Evolutionary conservation across 208 protist genomes (phyloP), one percentile per base, ranked within the genome.

Genomic region (Trypanosomatidae sp.): DNA sequence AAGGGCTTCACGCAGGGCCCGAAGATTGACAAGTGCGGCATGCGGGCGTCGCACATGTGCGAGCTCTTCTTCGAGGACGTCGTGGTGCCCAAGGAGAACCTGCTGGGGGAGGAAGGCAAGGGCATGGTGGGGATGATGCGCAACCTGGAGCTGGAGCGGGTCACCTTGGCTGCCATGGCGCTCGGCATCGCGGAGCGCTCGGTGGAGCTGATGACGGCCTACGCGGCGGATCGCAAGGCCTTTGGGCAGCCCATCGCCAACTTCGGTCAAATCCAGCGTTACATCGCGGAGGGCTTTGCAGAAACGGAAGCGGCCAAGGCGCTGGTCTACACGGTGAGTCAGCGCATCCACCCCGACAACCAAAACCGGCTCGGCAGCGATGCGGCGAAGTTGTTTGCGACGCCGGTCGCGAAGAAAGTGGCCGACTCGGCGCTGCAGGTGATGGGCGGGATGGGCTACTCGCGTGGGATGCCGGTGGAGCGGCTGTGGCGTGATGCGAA

Each of bases 401-500:
- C 97, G 1, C 97, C 98, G 33, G 86, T 94, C 59, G 96, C 94
- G 3, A 99, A 98, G 70, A 80, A 97, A 60, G 89, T 98, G 13
- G 95, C 94, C 19, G 93, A 99, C 53, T 84, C 97, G 41, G 94
- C 97, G 36, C 98, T 99, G 72, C 98, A 99, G 84, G 89, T 94
- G 66, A 81, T 94, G 85, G 98, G 98, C 33, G 97, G 95, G 28
- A 98, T 99, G 79, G 98, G 98, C 6, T 99, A 99, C 80, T 98
- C 97, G 47, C 88, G 94, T 49, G 97, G 98, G 19, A 99, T 98
- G 91, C 92, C 93, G 64, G 94, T 97, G n/a, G 97, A 98, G 69
- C 91, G 97, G 44, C 73, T 99, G 10, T 88, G 98, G 83, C 85
- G 98, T 13, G 98, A 99, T 66, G 98, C 98, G 64, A 99, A 99